Base-by-base conservation (phyloP, 75 land plant genomes). In the Selaginella tamariscina region DNA sequence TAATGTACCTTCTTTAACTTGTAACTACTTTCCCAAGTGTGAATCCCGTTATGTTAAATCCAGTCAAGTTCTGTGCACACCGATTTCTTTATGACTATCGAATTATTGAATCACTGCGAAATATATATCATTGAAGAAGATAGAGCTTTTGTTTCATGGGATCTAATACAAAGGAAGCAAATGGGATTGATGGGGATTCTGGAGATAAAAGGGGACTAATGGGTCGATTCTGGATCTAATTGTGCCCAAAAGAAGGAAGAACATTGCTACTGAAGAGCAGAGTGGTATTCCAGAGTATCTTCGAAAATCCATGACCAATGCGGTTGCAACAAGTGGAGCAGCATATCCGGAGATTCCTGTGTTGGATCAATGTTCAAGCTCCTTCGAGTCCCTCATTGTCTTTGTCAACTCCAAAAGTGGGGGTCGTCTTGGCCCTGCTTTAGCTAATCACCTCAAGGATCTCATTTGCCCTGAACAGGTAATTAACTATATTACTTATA, bases 391-490 rank as follows among this genome's bases (percentile, higher is more conserved):
- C 96, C 56, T 91, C 31, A 74, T 91, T 5, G 81, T 85, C 0
- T 85, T 91, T 32, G 68, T 91, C n/a, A 91, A 91, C 32, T 79
- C 96, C 2, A 74, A 69, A 11, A 91, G 96, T 64, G 96, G 96
- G 0, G 92, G 96, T 1, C 79, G 85, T 1, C 78, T 81, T 26
- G 96, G 96, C 2, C 83, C 84, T 13, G 75, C 54, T 28, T 78
- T 91, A 9, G 74, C 69, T 59, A 66, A 54, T 22, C 56, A 76
- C 32, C 78, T 91, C 20, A 70, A 76, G 56, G 77, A 85, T 24
- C 76, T 88, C 24, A 75, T 88, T 68, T 68, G 83, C 13, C 71
- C 73, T 54, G 75, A 85, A 55, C 96, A 91, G 96, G 96, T 88
- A 21, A 22, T 49, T 21, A 23, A 2, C 1, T 56, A 66, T 71